phyloP scores from a whole-genome alignment of 2,329 filamentous ascomycete genomes.

The Diaporthe sp. region DNA sequence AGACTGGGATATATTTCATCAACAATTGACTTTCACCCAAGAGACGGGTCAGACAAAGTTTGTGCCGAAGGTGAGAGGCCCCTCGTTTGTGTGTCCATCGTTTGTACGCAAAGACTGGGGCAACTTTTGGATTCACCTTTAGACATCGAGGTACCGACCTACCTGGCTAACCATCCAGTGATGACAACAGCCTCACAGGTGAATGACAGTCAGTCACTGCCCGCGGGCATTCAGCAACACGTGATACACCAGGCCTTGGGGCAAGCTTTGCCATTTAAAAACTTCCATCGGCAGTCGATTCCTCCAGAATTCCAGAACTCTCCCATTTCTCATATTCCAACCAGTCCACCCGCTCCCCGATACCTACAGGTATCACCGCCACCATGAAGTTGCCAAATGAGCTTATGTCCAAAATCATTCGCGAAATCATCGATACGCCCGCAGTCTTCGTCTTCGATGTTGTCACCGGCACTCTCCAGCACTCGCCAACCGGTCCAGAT shows the following conservation, averaged over 20 bases:
- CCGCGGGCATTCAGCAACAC: not conserved
- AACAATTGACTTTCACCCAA: too few species aligned
- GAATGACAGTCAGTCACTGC: not conserved
- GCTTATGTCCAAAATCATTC: not conserved
- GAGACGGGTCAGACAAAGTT: too few species aligned
- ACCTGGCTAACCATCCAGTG: too few species aligned
- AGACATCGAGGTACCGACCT: too few species aligned
- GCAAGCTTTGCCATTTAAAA: not conserved
- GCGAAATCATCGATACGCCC: not conserved
- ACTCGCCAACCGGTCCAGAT: not conserved
- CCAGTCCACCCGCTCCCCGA: not conserved
- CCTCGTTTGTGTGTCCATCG: too few species aligned
- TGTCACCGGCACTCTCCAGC: not conserved
- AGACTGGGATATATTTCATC: too few species aligned
- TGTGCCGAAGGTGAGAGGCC: too few species aligned
- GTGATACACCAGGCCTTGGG: not conserved
- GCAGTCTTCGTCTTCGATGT: constrained; percentile 25
- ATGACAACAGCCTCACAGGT: not conserved
- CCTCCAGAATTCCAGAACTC: not conserved
- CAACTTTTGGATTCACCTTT: too few species aligned
- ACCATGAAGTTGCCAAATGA: not conserved
- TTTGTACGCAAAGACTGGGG: too few species aligned
- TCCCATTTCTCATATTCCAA: not conserved
- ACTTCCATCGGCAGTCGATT: not conserved
- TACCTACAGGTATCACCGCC: not conserved